These are phyloP conservation scores for Lodderomyces jiufengensis DNA, from an alignment of 1,139 yeast genomes.

Conservation along the genomic window DNA sequence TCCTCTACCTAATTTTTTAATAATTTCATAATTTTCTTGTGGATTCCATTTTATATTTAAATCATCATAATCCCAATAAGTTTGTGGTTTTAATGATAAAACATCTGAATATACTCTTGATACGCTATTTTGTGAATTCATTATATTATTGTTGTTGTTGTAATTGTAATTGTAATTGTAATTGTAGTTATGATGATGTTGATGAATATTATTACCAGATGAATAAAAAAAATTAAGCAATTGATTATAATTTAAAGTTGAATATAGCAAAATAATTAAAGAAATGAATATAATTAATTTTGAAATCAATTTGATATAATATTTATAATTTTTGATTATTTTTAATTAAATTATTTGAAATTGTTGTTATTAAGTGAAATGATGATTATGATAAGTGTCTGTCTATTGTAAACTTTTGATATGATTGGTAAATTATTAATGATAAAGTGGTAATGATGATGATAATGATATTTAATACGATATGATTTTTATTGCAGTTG, in stretches of 20 bases:
- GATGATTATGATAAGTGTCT: no score
- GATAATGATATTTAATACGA: no score
- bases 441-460: no score
- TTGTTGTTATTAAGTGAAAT: no score
- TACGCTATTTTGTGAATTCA: constrained; percentile 23
- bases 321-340: no score
- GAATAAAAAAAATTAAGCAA: constrained; percentile 9
- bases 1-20: constrained; percentile 46
- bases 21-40: constrained; percentile 46
- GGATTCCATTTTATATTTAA: constrained; percentile 44
- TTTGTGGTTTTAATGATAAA: constrained; percentile 39
- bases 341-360: no score
- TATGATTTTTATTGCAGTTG: no score
- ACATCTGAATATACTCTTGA: constrained; percentile 44
- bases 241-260: constrained; percentile 3
- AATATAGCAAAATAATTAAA: neutral
- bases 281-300: neutral
- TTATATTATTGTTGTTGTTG: constrained; percentile 6
- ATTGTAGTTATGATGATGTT: neutral
- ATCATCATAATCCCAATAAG: constrained; percentile 50
- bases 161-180: constrained; percentile 1
- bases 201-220: constrained; percentile 3
- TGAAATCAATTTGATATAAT: constrained; percentile 7
- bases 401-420: no score
- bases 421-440: no score